Base-by-base conservation (phyloP, 257 asterid species). In the Galeopsis tetrahit region DNA sequence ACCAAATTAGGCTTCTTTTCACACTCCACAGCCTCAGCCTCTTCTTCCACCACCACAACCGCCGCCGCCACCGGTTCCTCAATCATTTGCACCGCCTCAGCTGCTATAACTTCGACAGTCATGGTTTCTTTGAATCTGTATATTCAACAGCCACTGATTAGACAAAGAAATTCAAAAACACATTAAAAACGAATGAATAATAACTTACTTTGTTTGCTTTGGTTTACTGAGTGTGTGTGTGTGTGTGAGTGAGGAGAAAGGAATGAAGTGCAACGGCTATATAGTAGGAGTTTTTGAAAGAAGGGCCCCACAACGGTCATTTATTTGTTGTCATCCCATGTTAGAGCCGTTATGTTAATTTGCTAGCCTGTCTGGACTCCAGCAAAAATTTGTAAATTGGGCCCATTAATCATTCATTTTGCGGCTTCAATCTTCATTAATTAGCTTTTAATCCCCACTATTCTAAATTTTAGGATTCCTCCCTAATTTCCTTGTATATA, bases 291-390 rank as follows among this genome's bases (percentile, higher is more conserved):
- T 49, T 15, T 3, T 75, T 17, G 67, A 59, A 78, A 57, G 57
- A 74, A 4, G 74, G 76, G 75, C 63, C 10, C 95, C 89, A 82
- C 90, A 90, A 90, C 96, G 96, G 92, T 86, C 95, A 77, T 62
- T 43, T 80, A 14, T 48, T 76, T 73, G 87, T 63, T 82, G 88
- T 69, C 89, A 83, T 70, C 73, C 82, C 87, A 82, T 71, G 89
- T 83, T 81, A 80, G 86, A 87, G 96, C 95, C 96, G 96, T 90
- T 90, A 77, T 60, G 46, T 65, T 53, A 57, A 72, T 62, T 70
- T 77, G 85, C 85, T 67, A 75, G 80, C 44, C 87, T 84, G 90
- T 39, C 87, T 84, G 90, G 75, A 77, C 34, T 77, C 84, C 89
- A 88, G 91, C 90, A 73, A 67, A 34, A 44, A 39, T 61, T 57